phyloP scores from a whole-genome alignment of 768 basidiomycete species.

The Coprinopsis cinerea region DNA sequence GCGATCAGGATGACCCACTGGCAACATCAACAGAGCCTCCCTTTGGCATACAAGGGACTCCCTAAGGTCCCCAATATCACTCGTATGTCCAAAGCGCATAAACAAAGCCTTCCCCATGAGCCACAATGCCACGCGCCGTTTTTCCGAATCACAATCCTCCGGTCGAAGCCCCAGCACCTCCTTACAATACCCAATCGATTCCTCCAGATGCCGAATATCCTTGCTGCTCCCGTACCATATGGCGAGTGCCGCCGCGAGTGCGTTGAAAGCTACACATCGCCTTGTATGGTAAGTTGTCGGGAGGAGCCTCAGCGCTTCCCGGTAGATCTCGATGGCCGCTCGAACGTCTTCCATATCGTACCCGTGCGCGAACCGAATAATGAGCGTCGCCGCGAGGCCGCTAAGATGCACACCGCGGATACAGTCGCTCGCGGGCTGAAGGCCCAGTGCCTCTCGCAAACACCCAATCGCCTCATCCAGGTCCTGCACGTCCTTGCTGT shows the following conservation, averaged over 20 bases:
- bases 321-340: slow-evolving; percentile 8
- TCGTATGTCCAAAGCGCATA: background rate
- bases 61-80: slow-evolving; percentile 9
- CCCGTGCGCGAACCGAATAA: background rate
- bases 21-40: slow-evolving; percentile 9
- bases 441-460: background rate
- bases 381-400: background rate
- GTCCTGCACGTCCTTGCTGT: background rate
- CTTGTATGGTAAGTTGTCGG: slow-evolving; percentile 9
- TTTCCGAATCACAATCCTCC: background rate
- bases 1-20: slow-evolving; percentile 9
- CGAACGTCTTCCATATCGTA: slow-evolving; percentile 10
- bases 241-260: slow-evolving; percentile 11
- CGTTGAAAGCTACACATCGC: slow-evolving; percentile 12
- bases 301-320: slow-evolving; percentile 9
- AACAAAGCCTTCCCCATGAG: background rate
- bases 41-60: slow-evolving; percentile 8
- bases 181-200: slow-evolving; percentile 6
- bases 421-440: background rate
- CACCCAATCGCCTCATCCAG: background rate
- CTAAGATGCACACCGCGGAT: background rate
- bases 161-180: slow-evolving; percentile 7
- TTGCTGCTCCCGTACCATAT: background rate
- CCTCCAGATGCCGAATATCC: slow-evolving; percentile 1
- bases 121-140: background rate